Conservation (phyloP, 352 stramenopile genomes). For the Globisporangium alternatum region DNA sequence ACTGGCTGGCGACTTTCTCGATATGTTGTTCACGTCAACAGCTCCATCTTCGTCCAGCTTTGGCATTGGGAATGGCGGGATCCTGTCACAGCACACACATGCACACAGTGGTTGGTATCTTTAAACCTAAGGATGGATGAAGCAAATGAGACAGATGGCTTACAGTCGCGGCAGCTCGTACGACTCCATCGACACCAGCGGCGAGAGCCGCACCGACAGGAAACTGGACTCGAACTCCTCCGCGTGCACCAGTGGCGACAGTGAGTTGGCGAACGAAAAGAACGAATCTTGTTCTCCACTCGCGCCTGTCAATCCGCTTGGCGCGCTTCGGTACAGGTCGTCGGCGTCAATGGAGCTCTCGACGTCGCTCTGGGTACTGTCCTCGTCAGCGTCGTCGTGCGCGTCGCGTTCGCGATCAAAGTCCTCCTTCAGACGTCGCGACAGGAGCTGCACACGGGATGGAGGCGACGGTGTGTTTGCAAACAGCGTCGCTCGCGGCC, state of each 20-base stretch:
- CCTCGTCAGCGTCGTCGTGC: constrained; percentile 15
- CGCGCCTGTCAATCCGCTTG: constrained; percentile 29
- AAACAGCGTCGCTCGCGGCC: constrained; percentile 20
- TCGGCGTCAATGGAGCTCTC: constrained; percentile 22
- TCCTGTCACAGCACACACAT: constrained; percentile 23
- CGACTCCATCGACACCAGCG: constrained; percentile 41
- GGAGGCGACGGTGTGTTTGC: constrained; percentile 25
- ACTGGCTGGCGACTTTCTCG: constrained; percentile 6
- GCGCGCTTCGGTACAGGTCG: constrained; percentile 37
- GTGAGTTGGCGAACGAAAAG: constrained; percentile 75
- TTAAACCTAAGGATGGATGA: neutral
- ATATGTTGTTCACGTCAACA: neutral
- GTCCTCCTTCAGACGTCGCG: constrained; percentile 29
- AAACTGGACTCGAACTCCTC: constrained; percentile 70
- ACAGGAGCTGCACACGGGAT: constrained; percentile 27
- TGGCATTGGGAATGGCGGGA: constrained; percentile 57
- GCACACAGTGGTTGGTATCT: neutral
- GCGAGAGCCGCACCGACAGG: constrained; percentile 57
- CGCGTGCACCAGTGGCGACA: constrained; percentile 55
- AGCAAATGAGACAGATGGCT: constrained; percentile 7
- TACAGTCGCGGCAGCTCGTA: constrained; percentile 74
- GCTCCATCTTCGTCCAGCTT: constrained; percentile 19
- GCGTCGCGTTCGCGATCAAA: constrained; percentile 28
- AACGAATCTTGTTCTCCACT: constrained; percentile 70
- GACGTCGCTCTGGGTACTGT: constrained; percentile 6